Base-by-base conservation (phyloP, 2,329 filamentous ascomycete species). In the Colletotrichum noveboracense region DNA sequence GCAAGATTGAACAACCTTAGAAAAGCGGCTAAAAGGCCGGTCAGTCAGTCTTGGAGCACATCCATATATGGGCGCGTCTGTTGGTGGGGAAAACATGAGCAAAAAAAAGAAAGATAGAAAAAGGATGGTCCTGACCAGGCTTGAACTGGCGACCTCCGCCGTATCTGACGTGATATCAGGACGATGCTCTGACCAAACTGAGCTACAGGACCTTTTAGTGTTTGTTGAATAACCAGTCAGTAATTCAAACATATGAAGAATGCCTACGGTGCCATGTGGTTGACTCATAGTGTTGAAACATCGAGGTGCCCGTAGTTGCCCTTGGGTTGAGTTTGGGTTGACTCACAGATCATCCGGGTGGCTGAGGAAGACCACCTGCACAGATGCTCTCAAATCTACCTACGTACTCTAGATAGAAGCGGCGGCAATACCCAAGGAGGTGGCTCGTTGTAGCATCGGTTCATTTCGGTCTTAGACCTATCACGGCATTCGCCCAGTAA, bases 181-280 rank as follows among this genome's bases (percentile, higher is more conserved):
- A 52, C 43, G 43, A 52, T 52, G 43, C 43, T 52, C 43, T 52
- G 43, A 52, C 43, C 43, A 52, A 52, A 21, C 43, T 52, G 43
- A 52, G 43, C 43, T 52, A 52, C 43, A 52, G n/a, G 43, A 21
- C 43, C 43, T 52, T 52, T 13, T 21, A 0, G n/a, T 52, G 43
- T 21, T 52, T 21, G 0, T 52, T 52, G 43, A 13, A 52, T 7
- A 6, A 13, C n/a, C n/a, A 52, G n/a, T 5, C 12, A 7, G 6
- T 7, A 13, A 5, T 4, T 21, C n/a, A 52, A 13, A 9, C 10
- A 13, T 13, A 52, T 52, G 43, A 21, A 21, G 10, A n/a, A 1
- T 4, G n/a, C 7, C 43, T 6, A 13, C 10, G 10, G 43, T 3
- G 0, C 6, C 13, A 4, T 10, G 43, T 52, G 10, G 43, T 52